Evolutionary conservation across 805 yeast genomes (phyloP).

Genomic region (Metschnikowia dekortorum): DNA sequence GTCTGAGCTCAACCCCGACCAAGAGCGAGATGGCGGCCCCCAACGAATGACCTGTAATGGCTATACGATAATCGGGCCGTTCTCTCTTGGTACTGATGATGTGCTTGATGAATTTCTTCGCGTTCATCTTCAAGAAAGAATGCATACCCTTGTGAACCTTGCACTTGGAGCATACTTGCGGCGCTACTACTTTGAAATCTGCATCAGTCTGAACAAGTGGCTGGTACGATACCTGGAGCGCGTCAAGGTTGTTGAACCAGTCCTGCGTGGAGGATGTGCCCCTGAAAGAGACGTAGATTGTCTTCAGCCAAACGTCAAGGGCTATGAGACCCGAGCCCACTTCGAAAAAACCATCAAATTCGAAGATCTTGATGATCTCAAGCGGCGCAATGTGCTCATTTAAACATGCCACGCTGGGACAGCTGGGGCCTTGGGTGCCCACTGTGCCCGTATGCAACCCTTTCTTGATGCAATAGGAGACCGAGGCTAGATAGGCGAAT

Average conservation of each 20-base stretch:
- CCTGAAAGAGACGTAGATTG: conserved; percentile 51
- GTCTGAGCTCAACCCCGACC: conserved; percentile 56
- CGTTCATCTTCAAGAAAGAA: conserved; percentile 39
- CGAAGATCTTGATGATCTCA: conserved; percentile 36
- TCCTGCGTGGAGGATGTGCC: conserved; percentile 62
- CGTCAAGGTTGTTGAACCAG: conserved; percentile 56
- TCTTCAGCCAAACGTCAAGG: conserved; percentile 40
- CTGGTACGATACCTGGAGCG: conserved; percentile 41
- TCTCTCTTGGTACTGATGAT: conserved; percentile 30
- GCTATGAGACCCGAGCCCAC: conserved; percentile 54
- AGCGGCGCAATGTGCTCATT: conserved; percentile 21
- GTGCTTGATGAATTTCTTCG: conserved; percentile 28
- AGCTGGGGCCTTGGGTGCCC: conserved; percentile 18
- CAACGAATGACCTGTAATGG: conserved; percentile 68
- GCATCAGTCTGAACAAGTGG: conserved; percentile 35
- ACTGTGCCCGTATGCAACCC: conserved; percentile 26
- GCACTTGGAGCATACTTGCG: conserved; percentile 45
- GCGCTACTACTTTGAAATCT: conserved; percentile 5
- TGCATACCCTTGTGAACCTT: conserved; percentile 64
- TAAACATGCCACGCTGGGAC: conserved; percentile 25
- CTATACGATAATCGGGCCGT: conserved; percentile 46
- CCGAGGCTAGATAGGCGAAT: conserved; percentile 32
- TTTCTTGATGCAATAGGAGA: conserved; percentile 34
- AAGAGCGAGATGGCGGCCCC: conserved; percentile 70
- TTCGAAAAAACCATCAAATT: conserved; percentile 40